phyloP scores from a whole-genome alignment of 2,329 filamentous ascomycete species.

The Claviceps fusiformis region DNA sequence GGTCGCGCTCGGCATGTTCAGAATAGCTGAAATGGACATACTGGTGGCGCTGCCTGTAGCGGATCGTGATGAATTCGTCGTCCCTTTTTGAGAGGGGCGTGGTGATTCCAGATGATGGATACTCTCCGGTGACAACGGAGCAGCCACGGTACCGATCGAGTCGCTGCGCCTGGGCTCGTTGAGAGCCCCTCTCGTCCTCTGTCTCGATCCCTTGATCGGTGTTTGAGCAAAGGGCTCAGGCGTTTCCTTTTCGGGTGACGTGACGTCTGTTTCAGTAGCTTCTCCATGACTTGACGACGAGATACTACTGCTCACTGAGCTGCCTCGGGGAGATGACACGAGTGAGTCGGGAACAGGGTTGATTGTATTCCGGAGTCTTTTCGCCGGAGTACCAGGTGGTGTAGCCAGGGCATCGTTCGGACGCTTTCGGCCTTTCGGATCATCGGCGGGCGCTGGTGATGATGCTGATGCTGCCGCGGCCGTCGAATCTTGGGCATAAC shows the following conservation, averaged over 20 bases:
- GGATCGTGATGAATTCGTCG: neutral
- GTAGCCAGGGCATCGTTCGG: conserved; percentile 32
- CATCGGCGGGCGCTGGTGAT: conserved; percentile 16
- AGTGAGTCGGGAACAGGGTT: conserved; percentile 12
- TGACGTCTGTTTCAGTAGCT: conserved; percentile 28
- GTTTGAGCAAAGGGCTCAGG: conserved; percentile 24
- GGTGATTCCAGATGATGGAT: conserved; percentile 14
- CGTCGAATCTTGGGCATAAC: conserved; percentile 21
- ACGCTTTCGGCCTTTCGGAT: conserved; percentile 23
- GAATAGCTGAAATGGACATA: conserved; percentile 21
- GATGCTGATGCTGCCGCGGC: conserved; percentile 6
- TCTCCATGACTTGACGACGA: conserved; percentile 16
- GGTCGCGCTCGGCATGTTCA: conserved; percentile 15
- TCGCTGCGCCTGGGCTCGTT: conserved; percentile 4
- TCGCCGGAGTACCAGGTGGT: conserved; percentile 41
- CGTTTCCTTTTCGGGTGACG: conserved; percentile 35
- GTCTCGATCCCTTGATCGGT: conserved; percentile 9
- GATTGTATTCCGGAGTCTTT: conserved; percentile 27
- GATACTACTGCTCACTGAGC: conserved; percentile 19
- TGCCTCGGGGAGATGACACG: conserved; percentile 22
- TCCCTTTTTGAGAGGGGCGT: conserved; percentile 7
- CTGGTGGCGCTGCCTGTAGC: conserved; percentile 10
- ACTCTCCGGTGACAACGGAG: conserved; percentile 20
- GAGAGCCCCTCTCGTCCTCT: conserved; percentile 6
- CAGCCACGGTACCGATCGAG: conserved; percentile 7